phyloP scores from a whole-genome alignment of 225 moss, liverwort and hornwort genomes.

The Polytrichum formosum region DNA sequence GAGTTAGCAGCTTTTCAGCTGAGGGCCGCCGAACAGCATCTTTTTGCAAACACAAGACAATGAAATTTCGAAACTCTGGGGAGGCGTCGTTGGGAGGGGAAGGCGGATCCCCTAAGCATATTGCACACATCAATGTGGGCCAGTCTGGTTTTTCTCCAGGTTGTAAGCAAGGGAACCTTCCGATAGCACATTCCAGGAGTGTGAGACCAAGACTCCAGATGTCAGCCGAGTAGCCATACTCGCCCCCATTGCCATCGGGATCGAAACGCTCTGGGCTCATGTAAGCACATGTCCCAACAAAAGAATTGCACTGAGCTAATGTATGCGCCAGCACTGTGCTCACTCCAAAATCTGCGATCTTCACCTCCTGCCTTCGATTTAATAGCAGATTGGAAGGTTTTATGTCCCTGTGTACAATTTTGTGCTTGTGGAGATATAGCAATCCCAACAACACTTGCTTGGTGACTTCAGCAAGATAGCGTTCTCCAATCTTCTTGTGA shows the following conservation, averaged over 20 bases:
- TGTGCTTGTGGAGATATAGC: slow-evolving; percentile 77
- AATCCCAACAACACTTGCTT: slow-evolving; percentile 83
- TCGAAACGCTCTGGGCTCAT: slow-evolving; percentile 97
- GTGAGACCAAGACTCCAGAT: slow-evolving; percentile 97
- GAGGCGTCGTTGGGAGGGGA: slow-evolving; percentile 76
- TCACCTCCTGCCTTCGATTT: slow-evolving; percentile 84
- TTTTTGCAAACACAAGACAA: slow-evolving; percentile 78
- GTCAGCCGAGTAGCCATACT: slow-evolving; percentile 86
- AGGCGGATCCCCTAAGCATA: slow-evolving; percentile 86
- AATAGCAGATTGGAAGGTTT: slow-evolving; percentile 92
- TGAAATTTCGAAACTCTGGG: slow-evolving; percentile 81
- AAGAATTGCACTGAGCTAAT: slow-evolving; percentile 93
- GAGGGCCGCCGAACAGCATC: slow-evolving; percentile 69
- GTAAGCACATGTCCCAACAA: slow-evolving; percentile 97
- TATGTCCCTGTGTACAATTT: slow-evolving; percentile 92
- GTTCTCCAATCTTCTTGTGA: slow-evolving; percentile 75
- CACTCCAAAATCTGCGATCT: slow-evolving; percentile 96
- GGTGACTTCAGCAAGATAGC: slow-evolving; percentile 74
- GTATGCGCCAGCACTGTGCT: slow-evolving; percentile 91
- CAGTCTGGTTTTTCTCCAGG: slow-evolving; percentile 90
- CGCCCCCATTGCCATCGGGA: slow-evolving; percentile 87
- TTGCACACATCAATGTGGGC: slow-evolving; percentile 88
- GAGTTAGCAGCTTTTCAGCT: slow-evolving; percentile 67
- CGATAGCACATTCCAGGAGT: slow-evolving; percentile 84
- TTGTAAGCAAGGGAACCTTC: slow-evolving; percentile 82